Evolutionary conservation across 1,284 basidiomycete species (phyloP).

Genomic region (Anthracocystis walkeri): DNA sequence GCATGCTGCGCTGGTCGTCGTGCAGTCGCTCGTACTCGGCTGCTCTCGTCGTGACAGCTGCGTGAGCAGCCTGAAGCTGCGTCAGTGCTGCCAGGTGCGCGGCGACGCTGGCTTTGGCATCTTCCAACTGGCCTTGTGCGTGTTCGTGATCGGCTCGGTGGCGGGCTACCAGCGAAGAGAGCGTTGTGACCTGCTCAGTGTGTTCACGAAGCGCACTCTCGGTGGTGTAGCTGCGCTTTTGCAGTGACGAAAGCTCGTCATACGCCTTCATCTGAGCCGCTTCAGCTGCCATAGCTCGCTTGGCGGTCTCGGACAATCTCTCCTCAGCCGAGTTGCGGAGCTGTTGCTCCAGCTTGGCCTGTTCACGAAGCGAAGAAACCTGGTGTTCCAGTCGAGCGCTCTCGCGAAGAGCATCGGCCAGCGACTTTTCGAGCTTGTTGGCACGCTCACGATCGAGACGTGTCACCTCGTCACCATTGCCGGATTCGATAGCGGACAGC

Average conservation of each 20-base stretch:
- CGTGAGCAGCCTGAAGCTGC: slow-evolving; percentile 83
- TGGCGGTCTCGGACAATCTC: slow-evolving; percentile 81
- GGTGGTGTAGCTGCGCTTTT: slow-evolving; percentile 76
- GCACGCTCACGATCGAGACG: slow-evolving; percentile 85
- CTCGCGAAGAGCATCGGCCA: slow-evolving; percentile 79
- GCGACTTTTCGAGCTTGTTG: slow-evolving; percentile 82
- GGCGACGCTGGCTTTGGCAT: slow-evolving; percentile 75
- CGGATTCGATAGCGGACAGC: slow-evolving; percentile 83
- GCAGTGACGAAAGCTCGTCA: slow-evolving; percentile 80
- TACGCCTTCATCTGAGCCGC: slow-evolving; percentile 79
- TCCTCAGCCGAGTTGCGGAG: slow-evolving; percentile 81
- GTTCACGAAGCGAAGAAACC: slow-evolving; percentile 70
- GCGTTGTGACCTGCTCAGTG: slow-evolving; percentile 79
- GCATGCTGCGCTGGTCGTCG: slow-evolving; percentile 61
- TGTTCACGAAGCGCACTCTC: slow-evolving; percentile 84
- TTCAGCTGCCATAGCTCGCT: slow-evolving; percentile 85
- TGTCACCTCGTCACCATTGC: slow-evolving; percentile 75
- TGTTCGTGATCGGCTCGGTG: slow-evolving; percentile 82
- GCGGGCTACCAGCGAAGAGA: slow-evolving; percentile 81
- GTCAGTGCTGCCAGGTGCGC: slow-evolving; percentile 87
- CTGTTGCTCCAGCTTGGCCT: slow-evolving; percentile 74
- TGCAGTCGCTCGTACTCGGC: slow-evolving; percentile 84
- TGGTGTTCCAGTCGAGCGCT: slow-evolving; percentile 80
- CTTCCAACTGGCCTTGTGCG: slow-evolving; percentile 77
- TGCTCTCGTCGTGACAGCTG: slow-evolving; percentile 80